Base-by-base conservation (phyloP, 805 yeast genomes). In the Yarrowia hollandica region DNA sequence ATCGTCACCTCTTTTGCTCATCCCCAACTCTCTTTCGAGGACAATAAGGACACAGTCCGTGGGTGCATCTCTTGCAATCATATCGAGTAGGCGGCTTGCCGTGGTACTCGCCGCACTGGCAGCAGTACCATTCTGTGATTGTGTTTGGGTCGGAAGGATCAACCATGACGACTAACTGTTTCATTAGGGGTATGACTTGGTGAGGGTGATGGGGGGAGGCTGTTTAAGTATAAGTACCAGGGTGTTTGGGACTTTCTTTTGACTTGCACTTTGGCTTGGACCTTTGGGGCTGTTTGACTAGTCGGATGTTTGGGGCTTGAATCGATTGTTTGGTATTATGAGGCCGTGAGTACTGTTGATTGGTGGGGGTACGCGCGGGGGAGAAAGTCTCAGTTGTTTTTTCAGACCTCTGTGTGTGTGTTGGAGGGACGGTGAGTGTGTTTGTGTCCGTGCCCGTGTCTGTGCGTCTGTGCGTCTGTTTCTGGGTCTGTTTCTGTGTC, bases 41-140 rank as follows among this genome's bases (percentile, higher is more conserved):
- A 19, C 52, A 44, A 42, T 69, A 69, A 0, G 72, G 72, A 57
- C 72, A 69, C 66, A 69, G 60, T 56, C 64, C 66, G 39, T 69
- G 72, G 18, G 57, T 50, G 39, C 72, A 69, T 11, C 72, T 64
- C 1, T 65, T 62, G 56, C 72, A 69, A 55, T 68, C 71, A 48
- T 64, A 64, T 11, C 71, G 60, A 14, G 60, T 60, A 11, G 66
- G 68, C 15, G 69, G 70, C 15, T 63, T 61, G 12, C 66, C 70
- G 58, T 68, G 70, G 50, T 64, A 66, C 18, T 63, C 64, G 19
- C 66, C 72, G 39, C 72, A 69, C 50, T 69, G 69, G 63, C 72
- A 69, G 64, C 72, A 69, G 65, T 69, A 68, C 72, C 72, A 69
- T 39, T 69, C 71, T n/a, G 66, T 63, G 33, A 69, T 67, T 12